These are phyloP conservation scores for Tremellales sp. DNA, from an alignment of 1,284 basidiomycete genomes.

Conservation along the genomic window DNA sequence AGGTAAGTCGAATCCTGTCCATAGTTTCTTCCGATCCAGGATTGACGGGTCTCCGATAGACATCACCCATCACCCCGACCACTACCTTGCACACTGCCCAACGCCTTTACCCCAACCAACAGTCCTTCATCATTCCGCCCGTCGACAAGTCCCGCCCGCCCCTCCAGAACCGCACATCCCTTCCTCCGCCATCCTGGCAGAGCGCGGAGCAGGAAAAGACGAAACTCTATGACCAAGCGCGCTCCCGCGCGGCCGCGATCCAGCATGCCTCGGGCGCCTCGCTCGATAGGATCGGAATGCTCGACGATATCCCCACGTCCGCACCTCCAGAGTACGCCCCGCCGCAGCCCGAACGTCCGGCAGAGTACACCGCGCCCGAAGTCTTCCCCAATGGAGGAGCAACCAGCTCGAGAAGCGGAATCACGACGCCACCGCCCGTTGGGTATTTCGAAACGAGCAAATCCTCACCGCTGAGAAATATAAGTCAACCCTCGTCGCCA, in stretches of 20 bases:
- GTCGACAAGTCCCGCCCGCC: neutral
- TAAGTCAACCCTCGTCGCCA: no score
- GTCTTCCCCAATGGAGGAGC: constrained; percentile 11
- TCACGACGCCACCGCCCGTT: no score
- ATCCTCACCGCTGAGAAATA: no score
- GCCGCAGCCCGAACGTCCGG: constrained; percentile 17
- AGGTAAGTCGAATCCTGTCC: constrained; percentile 1
- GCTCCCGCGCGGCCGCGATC: constrained; percentile 56
- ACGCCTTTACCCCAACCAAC: neutral
- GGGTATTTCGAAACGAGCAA: no score
- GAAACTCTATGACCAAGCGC: constrained; percentile 63
- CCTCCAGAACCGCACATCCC: neutral
- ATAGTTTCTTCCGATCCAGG: neutral
- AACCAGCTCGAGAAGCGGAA: constrained; percentile 18
- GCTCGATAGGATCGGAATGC: constrained; percentile 33
- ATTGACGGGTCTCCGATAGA: neutral
- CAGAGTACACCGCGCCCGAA: no score
- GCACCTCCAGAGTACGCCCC: constrained; percentile 37
- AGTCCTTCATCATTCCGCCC: neutral
- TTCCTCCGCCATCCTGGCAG: constrained; percentile 21
- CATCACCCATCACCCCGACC: constrained; percentile 4
- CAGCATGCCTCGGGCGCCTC: constrained; percentile 37
- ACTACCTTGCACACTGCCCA: constrained; percentile 2
- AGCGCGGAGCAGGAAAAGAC: constrained; percentile 48
- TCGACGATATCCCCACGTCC: constrained; percentile 13